These are phyloP conservation scores for Trypanosoma brucei DNA, from an alignment of 208 protist genomes.

Conservation along the genomic window DNA sequence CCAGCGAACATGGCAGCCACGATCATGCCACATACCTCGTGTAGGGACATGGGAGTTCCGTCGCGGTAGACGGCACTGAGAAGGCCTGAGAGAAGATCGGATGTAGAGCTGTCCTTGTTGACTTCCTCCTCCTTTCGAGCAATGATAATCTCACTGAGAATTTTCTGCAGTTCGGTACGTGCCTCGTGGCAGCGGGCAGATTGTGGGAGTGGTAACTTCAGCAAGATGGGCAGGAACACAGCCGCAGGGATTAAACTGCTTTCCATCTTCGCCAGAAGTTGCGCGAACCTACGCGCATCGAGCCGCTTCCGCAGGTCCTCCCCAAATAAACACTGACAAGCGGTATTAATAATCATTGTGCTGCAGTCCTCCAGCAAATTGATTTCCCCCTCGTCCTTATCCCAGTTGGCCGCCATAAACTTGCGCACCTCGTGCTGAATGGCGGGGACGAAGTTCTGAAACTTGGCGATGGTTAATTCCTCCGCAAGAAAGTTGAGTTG, in stretches of 20 bases:
- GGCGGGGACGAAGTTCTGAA: conserved; percentile 81
- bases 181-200: conserved; percentile 78
- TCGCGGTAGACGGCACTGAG: conserved; percentile 85
- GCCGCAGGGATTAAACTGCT: conserved; percentile 74
- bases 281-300: conserved; percentile 65
- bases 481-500: conserved; percentile 85
- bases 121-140: conserved; percentile 78
- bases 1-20: conserved; percentile 91
- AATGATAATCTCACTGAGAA: conserved; percentile 85
- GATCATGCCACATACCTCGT: conserved; percentile 90
- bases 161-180: conserved; percentile 74
- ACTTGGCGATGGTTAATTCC: conserved; percentile 82
- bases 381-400: conserved; percentile 70
- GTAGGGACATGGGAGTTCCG: conserved; percentile 78
- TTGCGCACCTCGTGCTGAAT: conserved; percentile 84
- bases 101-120: conserved; percentile 67
- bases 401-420: conserved; percentile 75
- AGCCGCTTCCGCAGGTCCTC: conserved; percentile 86
- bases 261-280: conserved; percentile 84
- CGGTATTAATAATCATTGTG: conserved; percentile 92
- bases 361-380: conserved; percentile 84
- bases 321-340: conserved; percentile 89
- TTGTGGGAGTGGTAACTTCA: conserved; percentile 76
- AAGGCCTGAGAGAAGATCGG: conserved; percentile 82
- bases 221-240: conserved; percentile 77